These are phyloP conservation scores for Kingdonia uniflora DNA, from an alignment of 164 flowering plant species.

Conservation along the genomic window DNA sequence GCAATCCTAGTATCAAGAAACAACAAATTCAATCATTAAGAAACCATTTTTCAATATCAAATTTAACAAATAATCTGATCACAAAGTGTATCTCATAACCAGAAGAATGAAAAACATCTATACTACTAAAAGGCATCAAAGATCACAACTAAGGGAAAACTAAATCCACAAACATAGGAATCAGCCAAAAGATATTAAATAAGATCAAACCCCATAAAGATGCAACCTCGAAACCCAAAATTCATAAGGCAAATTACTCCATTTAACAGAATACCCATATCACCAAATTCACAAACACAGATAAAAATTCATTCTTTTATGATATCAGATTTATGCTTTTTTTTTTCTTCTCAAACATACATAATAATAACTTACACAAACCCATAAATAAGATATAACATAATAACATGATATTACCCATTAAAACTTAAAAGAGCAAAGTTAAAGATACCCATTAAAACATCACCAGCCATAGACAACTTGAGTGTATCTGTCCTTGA, in stretches of 20 bases:
- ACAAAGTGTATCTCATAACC: too few relatives aligned
- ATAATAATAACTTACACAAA: slow-evolving; percentile 3
- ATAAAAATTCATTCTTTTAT: slow-evolving; percentile 2
- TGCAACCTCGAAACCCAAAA: too few relatives aligned
- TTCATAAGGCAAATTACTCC: slow-evolving; percentile 2
- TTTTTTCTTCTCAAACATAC: slow-evolving; percentile 4
- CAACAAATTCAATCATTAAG: too few relatives aligned
- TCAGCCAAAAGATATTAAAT: too few relatives aligned
- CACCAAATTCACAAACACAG: slow-evolving; percentile 2
- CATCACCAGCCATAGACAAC: slow-evolving; percentile 34
- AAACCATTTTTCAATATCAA: too few relatives aligned
- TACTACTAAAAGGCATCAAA: too few relatives aligned
- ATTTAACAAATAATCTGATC: too few relatives aligned
- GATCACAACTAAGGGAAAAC: too few relatives aligned
- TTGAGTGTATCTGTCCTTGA: slow-evolving; percentile 28
- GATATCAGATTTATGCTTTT: slow-evolving; percentile 4
- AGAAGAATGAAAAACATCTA: background rate
- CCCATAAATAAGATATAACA: background rate
- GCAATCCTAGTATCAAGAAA: too few relatives aligned
- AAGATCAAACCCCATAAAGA: too few relatives aligned
- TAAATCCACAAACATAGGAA: too few relatives aligned
- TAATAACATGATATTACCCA: too few relatives aligned
- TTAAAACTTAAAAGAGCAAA: background rate
- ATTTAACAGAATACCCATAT: slow-evolving; percentile 1
- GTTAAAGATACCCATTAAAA: slow-evolving; percentile 10